These are phyloP conservation scores for Starmera caribaea DNA, from an alignment of 805 yeast genomes.

Conservation along the genomic window DNA sequence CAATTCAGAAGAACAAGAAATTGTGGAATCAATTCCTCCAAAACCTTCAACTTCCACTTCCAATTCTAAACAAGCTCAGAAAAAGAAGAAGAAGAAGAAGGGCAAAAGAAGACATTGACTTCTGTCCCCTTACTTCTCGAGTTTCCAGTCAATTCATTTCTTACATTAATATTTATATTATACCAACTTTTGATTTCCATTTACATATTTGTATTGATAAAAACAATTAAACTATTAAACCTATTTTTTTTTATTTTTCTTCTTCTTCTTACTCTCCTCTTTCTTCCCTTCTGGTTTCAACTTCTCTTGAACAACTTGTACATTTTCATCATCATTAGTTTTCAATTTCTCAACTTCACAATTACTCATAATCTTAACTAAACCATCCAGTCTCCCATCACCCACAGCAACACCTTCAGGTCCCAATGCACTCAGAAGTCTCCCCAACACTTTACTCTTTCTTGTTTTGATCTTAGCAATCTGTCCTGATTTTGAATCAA, in stretches of 20 bases:
- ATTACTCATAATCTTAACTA: background rate
- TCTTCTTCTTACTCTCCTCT: background rate
- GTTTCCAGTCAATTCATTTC: background rate
- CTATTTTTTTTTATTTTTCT: background rate
- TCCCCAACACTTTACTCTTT: conserved; percentile 59
- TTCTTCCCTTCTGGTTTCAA: background rate
- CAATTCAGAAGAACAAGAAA: conserved; percentile 14
- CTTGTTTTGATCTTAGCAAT: conserved; percentile 47
- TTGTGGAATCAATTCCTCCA: background rate
- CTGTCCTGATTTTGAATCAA: conserved; percentile 56
- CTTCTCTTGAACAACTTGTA: background rate
- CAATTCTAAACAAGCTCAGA: conserved; percentile 1
- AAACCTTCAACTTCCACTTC: background rate
- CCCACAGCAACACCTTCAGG: conserved; percentile 39
- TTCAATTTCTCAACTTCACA: background rate
- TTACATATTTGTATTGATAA: too few relatives aligned
- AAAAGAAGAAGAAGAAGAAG: conserved; percentile 7
- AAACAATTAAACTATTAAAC: background rate
- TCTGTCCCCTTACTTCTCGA: background rate
- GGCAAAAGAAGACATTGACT: conserved; percentile 7
- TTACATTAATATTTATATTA: background rate
- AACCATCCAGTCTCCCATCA: background rate
- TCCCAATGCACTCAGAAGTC: conserved; percentile 64
- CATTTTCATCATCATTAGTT: background rate
- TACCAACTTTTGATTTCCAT: background rate